phyloP scores from a whole-genome alignment of 2,329 filamentous ascomycete genomes.

The Gyromitra esculenta region DNA sequence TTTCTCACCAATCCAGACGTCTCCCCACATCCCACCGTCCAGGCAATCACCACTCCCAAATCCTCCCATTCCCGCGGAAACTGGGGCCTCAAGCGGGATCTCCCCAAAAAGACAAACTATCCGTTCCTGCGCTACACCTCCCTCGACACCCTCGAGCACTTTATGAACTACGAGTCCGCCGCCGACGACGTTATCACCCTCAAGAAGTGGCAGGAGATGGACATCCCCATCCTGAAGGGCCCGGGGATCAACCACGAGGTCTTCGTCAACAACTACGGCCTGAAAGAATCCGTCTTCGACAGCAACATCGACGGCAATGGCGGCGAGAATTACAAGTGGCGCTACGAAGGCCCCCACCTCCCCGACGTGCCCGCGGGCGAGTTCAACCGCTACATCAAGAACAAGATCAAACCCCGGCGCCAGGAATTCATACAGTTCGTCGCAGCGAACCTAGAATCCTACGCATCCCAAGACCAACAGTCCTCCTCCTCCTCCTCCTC shows the following conservation, averaged over 20 bases:
- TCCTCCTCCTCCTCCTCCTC: not conserved
- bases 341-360: conserved; percentile 55
- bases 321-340: conserved; percentile 53
- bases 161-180: conserved; percentile 57
- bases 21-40: conserved; percentile 55
- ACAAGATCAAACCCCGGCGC: conserved; percentile 52
- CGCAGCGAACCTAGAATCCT: conserved; percentile 13
- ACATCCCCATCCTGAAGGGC: conserved; percentile 52
- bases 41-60: conserved; percentile 56
- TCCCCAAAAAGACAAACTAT: conserved; percentile 55
- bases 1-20: conserved; percentile 50
- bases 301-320: not conserved
- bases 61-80: conserved; percentile 57
- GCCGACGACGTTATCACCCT: conserved; percentile 57
- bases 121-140: conserved; percentile 56
- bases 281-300: conserved; percentile 53
- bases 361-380: conserved; percentile 54
- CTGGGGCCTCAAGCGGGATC: conserved; percentile 58
- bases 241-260: not conserved
- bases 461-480: not conserved
- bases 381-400: conserved; percentile 53
- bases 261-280: conserved; percentile 3
- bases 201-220: conserved; percentile 58
- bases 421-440: conserved; percentile 55
- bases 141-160: conserved; percentile 58